These are phyloP conservation scores for Fusarium vanettenii DNA, from an alignment of 2,329 filamentous ascomycete genomes.

Conservation along the genomic window DNA sequence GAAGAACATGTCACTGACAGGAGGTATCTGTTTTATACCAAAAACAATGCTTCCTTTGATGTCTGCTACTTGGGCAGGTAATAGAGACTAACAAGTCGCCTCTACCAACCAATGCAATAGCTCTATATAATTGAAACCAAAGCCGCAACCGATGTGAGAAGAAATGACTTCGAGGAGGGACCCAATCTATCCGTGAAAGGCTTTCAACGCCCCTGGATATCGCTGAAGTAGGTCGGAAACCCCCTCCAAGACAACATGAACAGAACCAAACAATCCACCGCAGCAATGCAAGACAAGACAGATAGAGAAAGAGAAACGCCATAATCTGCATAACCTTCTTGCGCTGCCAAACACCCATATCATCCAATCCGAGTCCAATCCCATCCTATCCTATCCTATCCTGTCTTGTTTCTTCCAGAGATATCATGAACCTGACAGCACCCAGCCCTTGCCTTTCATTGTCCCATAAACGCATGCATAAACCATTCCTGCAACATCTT, in stretches of 20 bases:
- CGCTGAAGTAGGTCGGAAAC: not conserved
- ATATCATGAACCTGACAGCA: slow-evolving; percentile 2
- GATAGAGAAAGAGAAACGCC: slow-evolving; percentile 13
- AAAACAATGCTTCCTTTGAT: not conserved
- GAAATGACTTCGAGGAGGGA: not conserved
- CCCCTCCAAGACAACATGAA: not conserved
- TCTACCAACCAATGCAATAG: not conserved
- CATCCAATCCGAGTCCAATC: slow-evolving; percentile 13
- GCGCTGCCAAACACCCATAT: not conserved
- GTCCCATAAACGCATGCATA: slow-evolving; percentile 11
- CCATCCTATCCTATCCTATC: slow-evolving; percentile 14
- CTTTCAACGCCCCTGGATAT: not conserved
- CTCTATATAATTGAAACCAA: not conserved
- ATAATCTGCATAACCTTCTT: not conserved
- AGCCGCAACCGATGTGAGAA: not conserved
- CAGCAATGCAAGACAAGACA: not conserved
- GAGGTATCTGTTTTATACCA: not conserved
- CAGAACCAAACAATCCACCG: not conserved
- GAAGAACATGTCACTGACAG: not conserved
- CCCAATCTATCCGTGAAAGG: not conserved
- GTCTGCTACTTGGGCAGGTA: not conserved
- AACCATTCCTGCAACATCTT: slow-evolving; percentile 8
- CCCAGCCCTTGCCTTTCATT: slow-evolving; percentile 4
- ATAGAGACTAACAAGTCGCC: not conserved
- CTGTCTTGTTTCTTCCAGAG: not conserved